Conservation (phyloP, 768 basidiomycete genomes). For the Trametes sanguinea region DNA sequence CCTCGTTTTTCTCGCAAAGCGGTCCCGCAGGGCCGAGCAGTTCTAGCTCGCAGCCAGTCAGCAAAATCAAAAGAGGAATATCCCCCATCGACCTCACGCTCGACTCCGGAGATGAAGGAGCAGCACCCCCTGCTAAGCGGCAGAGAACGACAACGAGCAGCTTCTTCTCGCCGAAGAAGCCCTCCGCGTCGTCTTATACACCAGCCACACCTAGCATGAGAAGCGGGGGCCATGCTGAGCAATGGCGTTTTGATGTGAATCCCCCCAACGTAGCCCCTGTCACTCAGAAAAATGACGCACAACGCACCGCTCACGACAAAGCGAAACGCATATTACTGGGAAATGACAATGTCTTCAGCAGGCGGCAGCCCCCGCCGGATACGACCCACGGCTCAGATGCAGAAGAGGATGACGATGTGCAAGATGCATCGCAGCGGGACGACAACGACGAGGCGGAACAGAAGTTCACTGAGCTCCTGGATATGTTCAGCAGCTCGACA, state of each 20-base stretch:
- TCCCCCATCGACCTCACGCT: slow-evolving; percentile 57
- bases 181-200: background rate
- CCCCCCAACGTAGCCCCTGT: slow-evolving; percentile 21
- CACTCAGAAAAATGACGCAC: slow-evolving; percentile 16
- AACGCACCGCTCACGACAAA: slow-evolving; percentile 38
- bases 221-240: slow-evolving; percentile 33
- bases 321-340: slow-evolving; percentile 53
- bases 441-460: slow-evolving; percentile 47
- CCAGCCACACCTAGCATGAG: background rate
- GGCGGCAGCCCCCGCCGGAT: background rate
- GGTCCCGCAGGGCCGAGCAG: slow-evolving; percentile 10
- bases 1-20: slow-evolving; percentile 42
- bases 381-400: background rate
- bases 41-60: slow-evolving; percentile 7
- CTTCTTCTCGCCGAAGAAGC: slow-evolving; percentile 9
- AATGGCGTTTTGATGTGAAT: slow-evolving; percentile 45
- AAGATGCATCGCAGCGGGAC: slow-evolving; percentile 9
- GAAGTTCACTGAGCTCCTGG: slow-evolving; percentile 49
- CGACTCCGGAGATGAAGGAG: slow-evolving; percentile 30
- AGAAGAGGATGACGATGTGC: background rate
- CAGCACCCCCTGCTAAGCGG: slow-evolving; percentile 10
- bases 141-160: slow-evolving; percentile 29
- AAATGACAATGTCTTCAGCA: slow-evolving; percentile 42
- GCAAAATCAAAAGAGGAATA: slow-evolving; percentile 24
- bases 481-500: slow-evolving; percentile 43